These are phyloP conservation scores for Trypanosoma grayi DNA, from an alignment of 208 protist species.

Conservation along the genomic window DNA sequence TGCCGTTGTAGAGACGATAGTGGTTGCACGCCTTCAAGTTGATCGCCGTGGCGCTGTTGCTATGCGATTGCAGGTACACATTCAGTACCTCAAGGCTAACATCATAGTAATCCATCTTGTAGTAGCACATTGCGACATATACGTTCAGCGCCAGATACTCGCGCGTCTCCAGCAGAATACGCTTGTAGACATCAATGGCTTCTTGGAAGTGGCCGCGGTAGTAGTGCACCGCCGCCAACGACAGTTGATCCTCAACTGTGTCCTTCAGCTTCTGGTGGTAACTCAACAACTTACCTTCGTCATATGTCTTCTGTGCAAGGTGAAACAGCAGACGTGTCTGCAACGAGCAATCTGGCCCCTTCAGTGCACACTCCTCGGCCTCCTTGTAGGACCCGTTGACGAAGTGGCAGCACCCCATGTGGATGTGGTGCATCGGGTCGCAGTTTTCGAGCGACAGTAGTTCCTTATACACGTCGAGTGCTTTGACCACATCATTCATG, in stretches of 20 bases:
- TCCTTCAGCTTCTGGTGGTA: slow-evolving; percentile 92
- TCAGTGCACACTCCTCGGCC: slow-evolving; percentile 86
- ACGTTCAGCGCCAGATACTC: slow-evolving; percentile 94
- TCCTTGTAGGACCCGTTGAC: slow-evolving; percentile 85
- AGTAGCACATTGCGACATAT: slow-evolving; percentile 98
- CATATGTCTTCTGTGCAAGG: slow-evolving; percentile 90
- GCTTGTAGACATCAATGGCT: slow-evolving; percentile 97
- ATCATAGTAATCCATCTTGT: slow-evolving; percentile 98
- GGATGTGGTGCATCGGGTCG: slow-evolving; percentile 72
- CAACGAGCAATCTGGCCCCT: slow-evolving; percentile 71
- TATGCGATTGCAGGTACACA: slow-evolving; percentile 89
- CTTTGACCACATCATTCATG: slow-evolving; percentile 92
- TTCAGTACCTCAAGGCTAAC: slow-evolving; percentile 91
- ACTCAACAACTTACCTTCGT: slow-evolving; percentile 92
- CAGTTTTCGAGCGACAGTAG: slow-evolving; percentile 57
- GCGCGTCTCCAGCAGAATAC: slow-evolving; percentile 92
- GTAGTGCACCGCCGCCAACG: slow-evolving; percentile 94
- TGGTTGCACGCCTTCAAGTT: slow-evolving; percentile 98
- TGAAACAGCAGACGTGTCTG: slow-evolving; percentile 95
- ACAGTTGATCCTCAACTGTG: slow-evolving; percentile 92
- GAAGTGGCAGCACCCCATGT: slow-evolving; percentile 86
- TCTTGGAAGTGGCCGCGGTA: slow-evolving; percentile 95
- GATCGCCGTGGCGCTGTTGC: slow-evolving; percentile 93
- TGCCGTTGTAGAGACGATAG: slow-evolving; percentile 93
- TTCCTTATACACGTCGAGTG: slow-evolving; percentile 89